These are phyloP conservation scores for Curvularia hawaiiensis DNA, from an alignment of 2,329 filamentous ascomycete species.

Conservation along the genomic window DNA sequence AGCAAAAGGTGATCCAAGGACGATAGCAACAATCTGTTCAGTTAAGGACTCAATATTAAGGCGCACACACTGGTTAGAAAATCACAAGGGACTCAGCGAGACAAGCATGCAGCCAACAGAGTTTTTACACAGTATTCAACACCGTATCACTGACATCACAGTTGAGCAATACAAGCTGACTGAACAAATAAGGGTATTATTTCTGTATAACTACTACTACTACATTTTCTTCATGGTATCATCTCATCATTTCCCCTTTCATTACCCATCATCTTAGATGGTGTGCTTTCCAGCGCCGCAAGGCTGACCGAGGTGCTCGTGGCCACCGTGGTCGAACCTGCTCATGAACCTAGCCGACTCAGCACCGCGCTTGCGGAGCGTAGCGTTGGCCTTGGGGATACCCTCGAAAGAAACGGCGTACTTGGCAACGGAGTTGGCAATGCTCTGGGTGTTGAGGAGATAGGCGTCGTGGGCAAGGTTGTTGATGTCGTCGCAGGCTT, in stretches of 20 bases:
- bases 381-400: constrained; percentile 38
- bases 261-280: constrained; percentile 12
- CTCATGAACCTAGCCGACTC: constrained; percentile 29
- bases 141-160: neutral
- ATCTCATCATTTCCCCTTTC: neutral
- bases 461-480: constrained; percentile 47
- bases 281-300: constrained; percentile 30
- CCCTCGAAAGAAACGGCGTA: constrained; percentile 46
- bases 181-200: neutral
- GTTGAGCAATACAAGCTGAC: too few relatives aligned
- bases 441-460: constrained; percentile 46
- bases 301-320: constrained; percentile 34
- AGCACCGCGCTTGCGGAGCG: constrained; percentile 38
- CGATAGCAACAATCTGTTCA: too few relatives aligned
- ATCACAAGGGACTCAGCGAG: too few relatives aligned
- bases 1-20: neutral
- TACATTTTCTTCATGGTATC: constrained; percentile 4
- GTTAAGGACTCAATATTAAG: neutral
- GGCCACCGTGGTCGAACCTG: constrained; percentile 34
- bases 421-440: constrained; percentile 47
- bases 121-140: neutral
- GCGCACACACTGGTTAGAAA: too few relatives aligned
- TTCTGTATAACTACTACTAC: neutral
- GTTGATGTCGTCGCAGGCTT: constrained; percentile 43
- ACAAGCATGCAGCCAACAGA: too few relatives aligned